Conservation (phyloP, 2,329 filamentous ascomycete genomes). For the Aphanoascus verrucosus region DNA sequence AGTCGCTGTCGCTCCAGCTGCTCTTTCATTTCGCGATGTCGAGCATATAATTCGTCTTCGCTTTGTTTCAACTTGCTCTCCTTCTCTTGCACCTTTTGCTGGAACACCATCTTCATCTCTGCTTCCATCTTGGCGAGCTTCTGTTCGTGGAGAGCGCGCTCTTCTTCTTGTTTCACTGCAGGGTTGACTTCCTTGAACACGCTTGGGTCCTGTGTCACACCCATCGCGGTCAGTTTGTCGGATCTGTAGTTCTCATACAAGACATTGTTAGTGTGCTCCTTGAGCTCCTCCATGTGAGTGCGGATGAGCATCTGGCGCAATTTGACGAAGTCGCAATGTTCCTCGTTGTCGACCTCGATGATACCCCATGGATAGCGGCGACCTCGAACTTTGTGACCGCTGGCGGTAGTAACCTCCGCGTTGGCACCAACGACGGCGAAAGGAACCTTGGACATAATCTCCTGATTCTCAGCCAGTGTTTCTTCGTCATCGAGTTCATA, state of each 20-base stretch:
- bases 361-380: constrained; percentile 96
- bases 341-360: constrained; percentile 99
- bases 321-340: constrained; percentile 99
- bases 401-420: constrained; percentile 78
- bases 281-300: constrained; percentile 99
- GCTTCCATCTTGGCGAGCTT: constrained; percentile 99
- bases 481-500: constrained; percentile 99
- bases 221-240: constrained; percentile 97
- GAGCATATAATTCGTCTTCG: constrained; percentile 95
- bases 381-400: constrained; percentile 90
- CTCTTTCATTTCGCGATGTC: constrained; percentile 99
- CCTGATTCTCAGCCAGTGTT: constrained; percentile 98
- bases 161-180: constrained; percentile 98
- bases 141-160: constrained; percentile 94
- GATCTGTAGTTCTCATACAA: constrained; percentile 99
- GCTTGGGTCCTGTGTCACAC: constrained; percentile 93
- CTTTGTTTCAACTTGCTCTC: constrained; percentile 99
- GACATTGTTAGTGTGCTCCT: constrained; percentile 99
- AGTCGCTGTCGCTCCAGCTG: constrained; percentile 88
- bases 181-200: constrained; percentile 99
- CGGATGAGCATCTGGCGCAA: constrained; percentile 99
- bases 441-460: constrained; percentile 99
- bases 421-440: constrained; percentile 97
- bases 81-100: constrained; percentile 98
- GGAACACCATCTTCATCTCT: constrained; percentile 99